Evolutionary conservation across 306 rosid genomes (phyloP).

Genomic region (Cucurbita maxima): DNA sequence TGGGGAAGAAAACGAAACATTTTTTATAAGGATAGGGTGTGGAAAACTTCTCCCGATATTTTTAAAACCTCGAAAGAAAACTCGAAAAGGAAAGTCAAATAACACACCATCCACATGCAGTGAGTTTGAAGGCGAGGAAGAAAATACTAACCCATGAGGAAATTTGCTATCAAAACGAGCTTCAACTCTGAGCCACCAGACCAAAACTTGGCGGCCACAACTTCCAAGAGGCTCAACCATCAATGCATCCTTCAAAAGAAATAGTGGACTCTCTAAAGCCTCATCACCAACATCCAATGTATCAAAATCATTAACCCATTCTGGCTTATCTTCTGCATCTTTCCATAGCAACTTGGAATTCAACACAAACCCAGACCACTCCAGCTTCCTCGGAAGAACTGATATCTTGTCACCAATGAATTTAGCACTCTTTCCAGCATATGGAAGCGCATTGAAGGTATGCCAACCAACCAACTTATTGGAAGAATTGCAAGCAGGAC

Average conservation of each 20-base stretch:
- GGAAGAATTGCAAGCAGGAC: slow-evolving; percentile 92
- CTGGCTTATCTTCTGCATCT: slow-evolving; percentile 66
- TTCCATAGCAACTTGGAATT: slow-evolving; percentile 77
- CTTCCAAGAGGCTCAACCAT: slow-evolving; percentile 89
- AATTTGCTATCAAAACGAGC: slow-evolving; percentile 97
- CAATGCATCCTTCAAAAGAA: slow-evolving; percentile 59
- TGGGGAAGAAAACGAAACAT: too few relatives aligned
- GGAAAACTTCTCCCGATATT: too few relatives aligned
- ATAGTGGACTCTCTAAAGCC: slow-evolving; percentile 61
- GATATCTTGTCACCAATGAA: slow-evolving; percentile 68
- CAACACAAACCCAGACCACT: slow-evolving; percentile 95
- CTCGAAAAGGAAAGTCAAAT: too few relatives aligned
- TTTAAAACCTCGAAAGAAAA: too few relatives aligned
- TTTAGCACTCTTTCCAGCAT: slow-evolving; percentile 51
- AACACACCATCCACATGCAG: too few relatives aligned
- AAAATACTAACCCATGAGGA: slow-evolving; percentile 58
- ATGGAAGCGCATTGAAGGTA: slow-evolving; percentile 61
- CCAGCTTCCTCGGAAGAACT: slow-evolving; percentile 77
- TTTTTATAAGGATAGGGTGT: too few relatives aligned
- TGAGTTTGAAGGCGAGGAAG: neutral
- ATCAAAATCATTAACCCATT: slow-evolving; percentile 72
- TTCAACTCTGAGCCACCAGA: slow-evolving; percentile 98
- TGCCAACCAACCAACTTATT: slow-evolving; percentile 88
- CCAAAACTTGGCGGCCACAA: slow-evolving; percentile 85
- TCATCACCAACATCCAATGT: slow-evolving; percentile 32